These are phyloP conservation scores for Sugiyamaella sp. DNA, from an alignment of 1,139 yeast genomes.

Conservation along the genomic window DNA sequence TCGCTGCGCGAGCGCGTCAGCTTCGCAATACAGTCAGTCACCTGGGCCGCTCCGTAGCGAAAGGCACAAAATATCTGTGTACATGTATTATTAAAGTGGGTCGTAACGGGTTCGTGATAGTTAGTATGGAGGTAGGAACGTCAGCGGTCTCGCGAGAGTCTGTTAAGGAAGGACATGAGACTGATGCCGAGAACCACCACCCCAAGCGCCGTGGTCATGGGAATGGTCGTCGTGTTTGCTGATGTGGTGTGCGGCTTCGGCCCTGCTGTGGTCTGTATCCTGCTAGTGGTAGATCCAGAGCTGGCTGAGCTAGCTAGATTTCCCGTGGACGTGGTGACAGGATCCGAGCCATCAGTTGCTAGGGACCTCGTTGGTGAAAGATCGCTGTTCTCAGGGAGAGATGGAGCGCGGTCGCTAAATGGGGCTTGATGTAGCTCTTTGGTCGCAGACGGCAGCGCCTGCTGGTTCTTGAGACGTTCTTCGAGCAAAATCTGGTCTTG, in stretches of 20 bases:
- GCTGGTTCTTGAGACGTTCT: slow-evolving; percentile 11
- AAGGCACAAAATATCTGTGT: no score
- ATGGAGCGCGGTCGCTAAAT: slow-evolving; percentile 1
- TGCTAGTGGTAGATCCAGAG: slow-evolving; percentile 2
- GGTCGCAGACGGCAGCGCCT: neutral
- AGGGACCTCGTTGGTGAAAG: slow-evolving; percentile 2
- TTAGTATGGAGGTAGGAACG: neutral
- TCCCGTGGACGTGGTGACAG: neutral
- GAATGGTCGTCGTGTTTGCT: slow-evolving; percentile 20
- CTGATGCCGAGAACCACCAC: slow-evolving; percentile 36
- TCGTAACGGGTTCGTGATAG: slow-evolving; percentile 10
- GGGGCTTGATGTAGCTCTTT: slow-evolving; percentile 1
- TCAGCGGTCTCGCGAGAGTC: slow-evolving; percentile 28
- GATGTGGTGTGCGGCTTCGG: slow-evolving; percentile 6
- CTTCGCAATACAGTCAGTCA: no score
- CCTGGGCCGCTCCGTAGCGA: no score
- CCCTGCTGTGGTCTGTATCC: slow-evolving; percentile 1
- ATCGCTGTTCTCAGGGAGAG: slow-evolving; percentile 8
- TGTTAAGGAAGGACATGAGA: slow-evolving; percentile 34
- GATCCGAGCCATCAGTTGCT: neutral
- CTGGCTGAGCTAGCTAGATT: neutral
- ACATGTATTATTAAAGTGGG: neutral
- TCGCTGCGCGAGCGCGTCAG: no score
- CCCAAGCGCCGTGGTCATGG: slow-evolving; percentile 34
- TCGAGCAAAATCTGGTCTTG: slow-evolving; percentile 8